These are phyloP conservation scores for Fusarium gaditjirri DNA, from an alignment of 2,329 filamentous ascomycete genomes.

Conservation along the genomic window DNA sequence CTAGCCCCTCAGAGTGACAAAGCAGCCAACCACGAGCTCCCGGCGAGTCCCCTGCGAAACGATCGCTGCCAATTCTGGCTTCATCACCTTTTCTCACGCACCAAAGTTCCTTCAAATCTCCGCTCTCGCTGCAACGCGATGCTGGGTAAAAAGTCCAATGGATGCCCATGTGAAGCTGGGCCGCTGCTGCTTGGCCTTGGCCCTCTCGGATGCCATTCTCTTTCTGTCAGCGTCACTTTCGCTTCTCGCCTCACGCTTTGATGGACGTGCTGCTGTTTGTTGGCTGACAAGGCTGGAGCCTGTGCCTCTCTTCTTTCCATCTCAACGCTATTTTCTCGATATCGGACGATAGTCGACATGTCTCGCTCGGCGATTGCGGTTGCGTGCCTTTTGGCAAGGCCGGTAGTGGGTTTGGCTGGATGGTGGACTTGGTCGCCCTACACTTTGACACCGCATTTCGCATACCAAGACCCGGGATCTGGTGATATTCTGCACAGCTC, in stretches of 20 bases:
- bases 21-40: background rate
- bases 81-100: background rate
- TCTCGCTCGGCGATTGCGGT: constrained; percentile 1
- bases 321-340: background rate
- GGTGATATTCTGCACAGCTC: constrained; percentile 34
- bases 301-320: background rate
- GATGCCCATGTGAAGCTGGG: background rate
- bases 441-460: constrained; percentile 33
- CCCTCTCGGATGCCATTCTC: background rate
- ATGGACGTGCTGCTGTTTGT: constrained; percentile 5
- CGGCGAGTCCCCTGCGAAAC: background rate
- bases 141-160: background rate
- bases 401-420: constrained; percentile 23
- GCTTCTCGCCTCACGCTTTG: background rate
- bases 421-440: constrained; percentile 34
- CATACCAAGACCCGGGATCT: constrained; percentile 35
- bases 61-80: constrained; percentile 14
- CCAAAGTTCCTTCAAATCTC: constrained; percentile 12
- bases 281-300: background rate
- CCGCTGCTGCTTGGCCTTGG: background rate
- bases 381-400: constrained; percentile 9
- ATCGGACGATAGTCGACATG: background rate
- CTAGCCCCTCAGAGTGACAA: constrained; percentile 10
- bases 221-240: constrained; percentile 5
- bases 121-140: background rate